phyloP scores from a whole-genome alignment of 2,329 filamentous ascomycete genomes.

The Apiospora sp. region DNA sequence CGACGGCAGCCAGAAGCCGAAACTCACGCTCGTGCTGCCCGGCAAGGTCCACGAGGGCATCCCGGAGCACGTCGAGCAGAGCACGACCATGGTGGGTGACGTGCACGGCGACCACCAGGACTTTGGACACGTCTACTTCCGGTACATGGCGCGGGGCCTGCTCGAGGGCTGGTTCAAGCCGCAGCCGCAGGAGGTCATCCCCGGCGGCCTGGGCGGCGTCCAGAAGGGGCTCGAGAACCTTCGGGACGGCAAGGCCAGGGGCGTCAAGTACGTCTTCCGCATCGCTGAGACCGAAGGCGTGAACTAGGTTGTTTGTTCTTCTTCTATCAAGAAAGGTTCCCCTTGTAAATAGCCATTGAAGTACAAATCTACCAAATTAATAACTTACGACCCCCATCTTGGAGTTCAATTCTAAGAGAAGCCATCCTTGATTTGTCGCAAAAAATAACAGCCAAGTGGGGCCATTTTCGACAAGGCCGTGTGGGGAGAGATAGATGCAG shows the following conservation, averaged over 20 bases:
- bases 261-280: slow-evolving; percentile 53
- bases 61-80: slow-evolving; percentile 35
- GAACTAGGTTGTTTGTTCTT: background rate
- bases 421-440: background rate
- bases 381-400: background rate
- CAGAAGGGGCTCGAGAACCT: slow-evolving; percentile 46
- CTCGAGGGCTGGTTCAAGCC: slow-evolving; percentile 50
- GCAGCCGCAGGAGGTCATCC: slow-evolving; percentile 46
- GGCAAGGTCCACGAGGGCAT: slow-evolving; percentile 39
- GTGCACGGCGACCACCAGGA: slow-evolving; percentile 37
- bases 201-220: slow-evolving; percentile 45
- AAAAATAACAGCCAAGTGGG: background rate
- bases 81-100: slow-evolving; percentile 34
- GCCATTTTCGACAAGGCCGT: background rate
- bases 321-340: background rate
- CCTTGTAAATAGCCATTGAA: background rate
- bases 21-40: slow-evolving; percentile 49
- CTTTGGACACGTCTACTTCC: slow-evolving; percentile 44
- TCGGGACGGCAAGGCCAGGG: slow-evolving; percentile 48
- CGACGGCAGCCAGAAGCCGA: slow-evolving; percentile 37
- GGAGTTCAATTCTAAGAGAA: background rate
- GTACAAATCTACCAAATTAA: background rate
- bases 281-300: slow-evolving; percentile 41
- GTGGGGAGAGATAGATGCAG: background rate
- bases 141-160: slow-evolving; percentile 46